phyloP scores from a whole-genome alignment of 176 grass and related monocot species.

The Avena insularis region DNA sequence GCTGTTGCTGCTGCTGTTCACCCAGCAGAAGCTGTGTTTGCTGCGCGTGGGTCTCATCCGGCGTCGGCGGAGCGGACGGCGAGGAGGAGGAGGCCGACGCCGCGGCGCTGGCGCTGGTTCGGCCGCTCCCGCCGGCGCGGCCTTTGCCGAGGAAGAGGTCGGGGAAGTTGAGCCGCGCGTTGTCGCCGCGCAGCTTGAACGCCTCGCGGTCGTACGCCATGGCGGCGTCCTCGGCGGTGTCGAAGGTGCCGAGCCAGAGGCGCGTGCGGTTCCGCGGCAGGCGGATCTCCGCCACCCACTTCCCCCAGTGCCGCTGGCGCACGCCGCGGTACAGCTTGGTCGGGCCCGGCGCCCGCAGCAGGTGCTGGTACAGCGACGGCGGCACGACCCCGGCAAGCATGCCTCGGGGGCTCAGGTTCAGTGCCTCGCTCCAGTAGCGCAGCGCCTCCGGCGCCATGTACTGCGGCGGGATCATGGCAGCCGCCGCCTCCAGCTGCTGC shows the following conservation, averaged over 20 bases:
- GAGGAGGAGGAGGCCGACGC: conserved; percentile 58
- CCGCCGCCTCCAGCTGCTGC: conserved; percentile 15
- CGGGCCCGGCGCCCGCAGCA: conserved; percentile 48
- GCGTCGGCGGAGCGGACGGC: conserved; percentile 46
- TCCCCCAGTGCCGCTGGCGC: conserved; percentile 97
- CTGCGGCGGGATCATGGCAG: conserved; percentile 52
- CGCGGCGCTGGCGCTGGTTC: conserved; percentile 45
- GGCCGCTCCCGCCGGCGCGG: conserved; percentile 50
- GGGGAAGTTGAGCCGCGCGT: conserved; percentile 92
- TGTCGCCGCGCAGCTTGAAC: conserved; percentile 86
- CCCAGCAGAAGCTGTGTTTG: conserved; percentile 21
- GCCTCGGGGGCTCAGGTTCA: conserved; percentile 77
- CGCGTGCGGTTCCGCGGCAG: conserved; percentile 86
- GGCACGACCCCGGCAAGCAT: conserved; percentile 49
- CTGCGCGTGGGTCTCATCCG: conserved; percentile 32
- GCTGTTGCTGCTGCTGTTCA: conserved; percentile 28
- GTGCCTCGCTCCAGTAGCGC: conserved; percentile 70
- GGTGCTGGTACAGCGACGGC: conserved; percentile 56
- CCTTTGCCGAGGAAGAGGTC: conserved; percentile 81
- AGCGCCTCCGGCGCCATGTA: conserved; percentile 56
- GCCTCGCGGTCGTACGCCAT: conserved; percentile 97
- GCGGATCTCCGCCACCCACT: conserved; percentile 99
- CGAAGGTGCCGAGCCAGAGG: conserved; percentile 97
- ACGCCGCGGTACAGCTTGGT: conserved; percentile 93
- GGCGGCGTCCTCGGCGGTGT: conserved; percentile 97